phyloP scores from a whole-genome alignment of 2,329 filamentous ascomycete species.

The Aspergillus sp. region DNA sequence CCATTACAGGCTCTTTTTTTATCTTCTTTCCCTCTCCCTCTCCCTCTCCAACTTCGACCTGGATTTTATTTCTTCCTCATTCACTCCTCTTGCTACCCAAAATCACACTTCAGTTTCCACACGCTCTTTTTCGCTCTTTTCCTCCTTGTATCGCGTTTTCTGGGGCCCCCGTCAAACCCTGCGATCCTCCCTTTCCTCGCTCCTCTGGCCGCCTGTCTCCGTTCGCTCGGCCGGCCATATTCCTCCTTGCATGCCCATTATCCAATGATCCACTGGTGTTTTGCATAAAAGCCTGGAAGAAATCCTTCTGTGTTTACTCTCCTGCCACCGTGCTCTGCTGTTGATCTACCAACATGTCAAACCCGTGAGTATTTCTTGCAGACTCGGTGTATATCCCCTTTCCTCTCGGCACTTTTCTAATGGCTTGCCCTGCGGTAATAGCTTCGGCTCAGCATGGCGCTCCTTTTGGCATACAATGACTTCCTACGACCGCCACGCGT shows the following conservation, averaged over 20 bases:
- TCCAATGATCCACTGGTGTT: conserved; percentile 19
- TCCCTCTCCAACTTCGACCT: conserved; percentile 17
- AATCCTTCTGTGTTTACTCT: conserved; percentile 7
- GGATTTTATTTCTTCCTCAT: conserved; percentile 8
- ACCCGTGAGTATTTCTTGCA: conserved; percentile 20
- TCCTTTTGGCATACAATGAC: conserved; percentile 95
- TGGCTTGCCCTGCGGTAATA: conserved; percentile 28
- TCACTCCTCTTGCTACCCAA: conserved; percentile 1
- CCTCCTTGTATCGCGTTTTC: conserved; percentile 8
- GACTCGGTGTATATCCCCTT: neutral
- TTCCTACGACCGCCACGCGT: conserved; percentile 79
- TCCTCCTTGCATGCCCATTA: conserved; percentile 5
- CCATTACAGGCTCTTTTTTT: conserved; percentile 14
- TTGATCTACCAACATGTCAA: conserved; percentile 20
- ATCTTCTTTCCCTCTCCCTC: conserved; percentile 14
- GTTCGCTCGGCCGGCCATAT: neutral
- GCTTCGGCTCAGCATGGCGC: conserved; percentile 72
- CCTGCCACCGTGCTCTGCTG: neutral
- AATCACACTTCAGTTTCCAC: neutral
- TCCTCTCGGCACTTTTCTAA: neutral
- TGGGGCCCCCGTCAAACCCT: conserved; percentile 1
- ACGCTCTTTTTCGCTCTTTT: conserved; percentile 13
- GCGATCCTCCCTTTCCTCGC: conserved; percentile 12
- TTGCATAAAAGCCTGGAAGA: conserved; percentile 9
- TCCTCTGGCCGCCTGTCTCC: conserved; percentile 12